Base-by-base conservation (phyloP, 371 early-diverging fungal genomes). In the Neoconidiobolus thromboides region DNA sequence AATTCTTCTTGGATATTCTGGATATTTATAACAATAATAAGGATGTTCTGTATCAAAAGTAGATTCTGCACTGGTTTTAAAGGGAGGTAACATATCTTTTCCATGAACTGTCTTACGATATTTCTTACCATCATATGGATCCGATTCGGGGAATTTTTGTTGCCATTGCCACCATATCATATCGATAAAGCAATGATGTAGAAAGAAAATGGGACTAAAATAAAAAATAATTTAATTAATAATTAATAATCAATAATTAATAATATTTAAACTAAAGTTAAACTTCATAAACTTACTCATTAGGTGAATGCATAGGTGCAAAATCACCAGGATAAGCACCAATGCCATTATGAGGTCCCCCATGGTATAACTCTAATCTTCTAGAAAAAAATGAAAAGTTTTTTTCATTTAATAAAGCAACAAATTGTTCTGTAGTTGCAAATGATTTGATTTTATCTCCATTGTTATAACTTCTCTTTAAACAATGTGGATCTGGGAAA, bases 271-370 rank as follows among this genome's bases (percentile, higher is more conserved):
- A 26, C 26, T 26, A 26, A 26, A 26, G 26, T 26, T 26, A 26
- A 26, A 26, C 26, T 12, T 12, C 10, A 46, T 46, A 49, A 49
- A 14, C 14, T 49, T 49, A 49, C 49, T 77, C 78, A 58, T 71
- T 73, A 4, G 76, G 77, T 10, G 70, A 64, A 53, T 64, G 57
- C 58, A 47, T 59, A 0, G 68, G 65, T 0, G 62, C 51, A 51
- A 76, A 76, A 60, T 76, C 76, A 52, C 76, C 76, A 2, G 37
- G 37, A 14, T 37, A 37, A 14, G 9, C 54, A 60, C 73, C 75
- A 14, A 76, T 51, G 14, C 9, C 43, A 5, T 41, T 56, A 14
- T 75, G 74, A 40, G 67, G 69, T 0, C 58, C 66, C 4, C 74
- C 74, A 53, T 75, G 75, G 26, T 66, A 55, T 43, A 62, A 66